phyloP scores from a whole-genome alignment of 163 green algal genomes.

The Volvox carteri region DNA sequence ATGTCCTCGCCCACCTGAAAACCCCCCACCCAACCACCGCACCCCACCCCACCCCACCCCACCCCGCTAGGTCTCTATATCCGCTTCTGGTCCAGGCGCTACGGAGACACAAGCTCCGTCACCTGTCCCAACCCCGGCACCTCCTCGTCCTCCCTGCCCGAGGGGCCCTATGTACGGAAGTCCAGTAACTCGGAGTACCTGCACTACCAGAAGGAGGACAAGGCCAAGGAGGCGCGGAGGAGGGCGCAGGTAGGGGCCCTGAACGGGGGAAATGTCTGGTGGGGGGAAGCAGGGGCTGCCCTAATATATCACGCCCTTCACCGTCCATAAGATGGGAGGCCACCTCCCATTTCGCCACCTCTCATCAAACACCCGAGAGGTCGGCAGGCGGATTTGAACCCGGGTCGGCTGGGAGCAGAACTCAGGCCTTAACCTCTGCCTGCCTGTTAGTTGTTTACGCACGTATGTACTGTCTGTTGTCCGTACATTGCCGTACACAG shows the following conservation, averaged over 20 bases:
- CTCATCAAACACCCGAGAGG: too few relatives aligned
- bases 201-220: slow-evolving; percentile 20
- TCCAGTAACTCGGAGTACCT: background rate
- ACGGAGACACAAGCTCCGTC: slow-evolving; percentile 16
- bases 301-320: too few relatives aligned
- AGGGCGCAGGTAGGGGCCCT: background rate
- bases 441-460: too few relatives aligned
- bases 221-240: background rate
- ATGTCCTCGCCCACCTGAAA: too few relatives aligned
- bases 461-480: background rate
- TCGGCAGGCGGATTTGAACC: too few relatives aligned
- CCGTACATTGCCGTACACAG: slow-evolving; percentile 14
- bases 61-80: background rate
- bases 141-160: background rate
- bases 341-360: too few relatives aligned
- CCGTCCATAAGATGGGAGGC: too few relatives aligned
- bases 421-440: too few relatives aligned
- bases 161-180: slow-evolving; percentile 32
- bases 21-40: too few relatives aligned
- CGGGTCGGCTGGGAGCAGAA: too few relatives aligned
- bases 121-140: background rate
- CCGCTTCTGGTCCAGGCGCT: slow-evolving; percentile 45
- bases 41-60: too few relatives aligned
- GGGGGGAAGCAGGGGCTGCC: too few relatives aligned
- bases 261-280: background rate